Evolutionary conservation across 179 eudicot genomes (phyloP).

Genomic region (Pouteria campechiana): DNA sequence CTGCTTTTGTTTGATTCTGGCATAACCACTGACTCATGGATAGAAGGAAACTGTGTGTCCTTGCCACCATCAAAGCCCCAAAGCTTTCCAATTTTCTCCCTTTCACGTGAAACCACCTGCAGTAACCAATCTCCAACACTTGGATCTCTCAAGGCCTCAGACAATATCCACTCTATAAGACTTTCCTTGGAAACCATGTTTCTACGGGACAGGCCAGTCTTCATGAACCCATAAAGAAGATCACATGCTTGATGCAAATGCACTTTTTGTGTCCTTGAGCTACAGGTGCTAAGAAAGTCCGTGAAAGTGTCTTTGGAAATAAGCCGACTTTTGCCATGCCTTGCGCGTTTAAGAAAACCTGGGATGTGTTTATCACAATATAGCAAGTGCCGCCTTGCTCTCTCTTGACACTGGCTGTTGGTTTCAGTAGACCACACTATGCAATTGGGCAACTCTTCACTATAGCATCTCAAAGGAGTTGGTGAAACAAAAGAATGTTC

Average conservation of each 20-base stretch:
- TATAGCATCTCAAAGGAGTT: slow-evolving; percentile 8
- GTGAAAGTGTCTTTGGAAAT: slow-evolving; percentile 84
- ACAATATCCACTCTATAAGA: slow-evolving; percentile 84
- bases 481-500: too few species aligned
- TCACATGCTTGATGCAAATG: slow-evolving; percentile 92
- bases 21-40: slow-evolving; percentile 19
- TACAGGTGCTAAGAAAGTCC: slow-evolving; percentile 60
- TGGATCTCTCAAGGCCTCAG: slow-evolving; percentile 83
- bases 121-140: slow-evolving; percentile 38
- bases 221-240: slow-evolving; percentile 73
- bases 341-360: slow-evolving; percentile 97
- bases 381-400: slow-evolving; percentile 51
- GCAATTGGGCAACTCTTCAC: slow-evolving; percentile 34
- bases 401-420: slow-evolving; percentile 41
- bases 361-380: slow-evolving; percentile 96
- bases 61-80: slow-evolving; percentile 55
- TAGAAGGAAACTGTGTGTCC: slow-evolving; percentile 20
- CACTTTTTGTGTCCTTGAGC: slow-evolving; percentile 50
- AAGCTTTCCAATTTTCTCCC: slow-evolving; percentile 49
- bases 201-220: slow-evolving; percentile 61
- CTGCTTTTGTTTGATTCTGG: slow-evolving; percentile 22
- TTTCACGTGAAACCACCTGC: slow-evolving; percentile 74
- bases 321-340: slow-evolving; percentile 94
- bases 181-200: slow-evolving; percentile 85
- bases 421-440: slow-evolving; percentile 47